Evolutionary conservation across 345 rosid genomes (phyloP), one percentile per base, ranked within the genome.

Genomic region (Fremontodendron californicum): DNA sequence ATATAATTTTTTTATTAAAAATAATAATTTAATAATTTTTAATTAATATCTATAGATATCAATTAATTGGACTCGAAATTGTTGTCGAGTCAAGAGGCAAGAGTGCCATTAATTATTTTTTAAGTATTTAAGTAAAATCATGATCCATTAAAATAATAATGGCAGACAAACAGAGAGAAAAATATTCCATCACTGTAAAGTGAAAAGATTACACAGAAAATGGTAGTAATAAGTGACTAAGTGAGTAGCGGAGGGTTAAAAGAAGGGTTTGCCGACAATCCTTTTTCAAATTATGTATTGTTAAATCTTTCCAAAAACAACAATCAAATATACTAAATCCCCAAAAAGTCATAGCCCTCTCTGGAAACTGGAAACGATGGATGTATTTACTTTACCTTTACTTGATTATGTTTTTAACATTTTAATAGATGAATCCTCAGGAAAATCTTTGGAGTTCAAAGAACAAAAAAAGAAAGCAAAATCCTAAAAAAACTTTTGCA

Each of bases 191-290:
- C 67, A 76, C 64, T 77, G 70, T 8, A 52, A 55, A 72, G 79
- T 58, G 60, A 54, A 21, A 58, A 52, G 55, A 77, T 39, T 74
- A 54, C 46, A 62, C 49, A 39, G 55, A 21, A 45, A 69, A 13
- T 29, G 33, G 18, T 25, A 61, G 19, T 61, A 13, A 13, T 3
- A 3, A 33, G 1, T n/a, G n/a, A n/a, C n/a, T n/a, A n/a, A 75
- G 33, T 29, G 21, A 40, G 40, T 23, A 58, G 43, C 39, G 19
- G n/a, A 31, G 39, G 75, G 58, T 73, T 61, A 70, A 79, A 74
- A 73, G 74, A 9, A 4, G 92, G 92, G 82, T 74, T 77, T 87
- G 89, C 92, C 92, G 92, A 89, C 90, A 87, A 79, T 81, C 66
- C 78, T 90, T 87, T 81, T 87, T 80, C 4, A 63, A 52, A n/a